Base-by-base conservation (phyloP, 2,329 filamentous ascomycete species). In the Sclerotinia minor region DNA sequence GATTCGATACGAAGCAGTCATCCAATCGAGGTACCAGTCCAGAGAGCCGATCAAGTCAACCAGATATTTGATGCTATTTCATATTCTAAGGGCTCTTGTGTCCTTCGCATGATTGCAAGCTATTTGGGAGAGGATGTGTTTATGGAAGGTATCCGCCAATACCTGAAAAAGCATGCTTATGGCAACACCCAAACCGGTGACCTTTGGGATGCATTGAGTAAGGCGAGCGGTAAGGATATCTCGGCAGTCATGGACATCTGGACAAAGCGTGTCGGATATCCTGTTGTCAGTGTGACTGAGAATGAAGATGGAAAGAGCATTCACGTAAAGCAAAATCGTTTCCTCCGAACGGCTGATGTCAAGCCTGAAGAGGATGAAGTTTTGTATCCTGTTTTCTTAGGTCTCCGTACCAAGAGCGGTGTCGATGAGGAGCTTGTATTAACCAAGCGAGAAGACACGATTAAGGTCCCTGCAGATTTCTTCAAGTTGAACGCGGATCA, bases 11-110 rank as follows among this genome's bases (percentile, higher is more conserved):
- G 94, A 74, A 97, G 93, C 85, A 96, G 92, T 76, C 94, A 98
- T 79, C 94, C 94, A 7, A 96, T 98, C 69, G 94, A 98, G 79
- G 94, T 97, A 0, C 94, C 94, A 1, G 93, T 98, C 71, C 96
- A 97, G 84, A 89, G 91, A 69, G 94, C 94, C 38, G 93, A 96
- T 74, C 93, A 98, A 80, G 94, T 98, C 78, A 97, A 97, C 80
- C 94, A 98, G 81, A 98, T 98, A 73, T 98, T 98, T 75, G 94
- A 98, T 77, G 92, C 93, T 71, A 98, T 98, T 73, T 97, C 94
- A 1, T 98, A 98, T 81, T 94, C 92, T 67, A 98, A 98, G 82
- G 94, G 94, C 24, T 97, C 94, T 15, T 96, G 93, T 74, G 94
- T 98, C 45, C 84, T 98, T 70, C 91, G 94, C 77, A 98, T 98